phyloP scores from a whole-genome alignment of 2,329 filamentous ascomycete species.

The Trichoderma koningii region DNA sequence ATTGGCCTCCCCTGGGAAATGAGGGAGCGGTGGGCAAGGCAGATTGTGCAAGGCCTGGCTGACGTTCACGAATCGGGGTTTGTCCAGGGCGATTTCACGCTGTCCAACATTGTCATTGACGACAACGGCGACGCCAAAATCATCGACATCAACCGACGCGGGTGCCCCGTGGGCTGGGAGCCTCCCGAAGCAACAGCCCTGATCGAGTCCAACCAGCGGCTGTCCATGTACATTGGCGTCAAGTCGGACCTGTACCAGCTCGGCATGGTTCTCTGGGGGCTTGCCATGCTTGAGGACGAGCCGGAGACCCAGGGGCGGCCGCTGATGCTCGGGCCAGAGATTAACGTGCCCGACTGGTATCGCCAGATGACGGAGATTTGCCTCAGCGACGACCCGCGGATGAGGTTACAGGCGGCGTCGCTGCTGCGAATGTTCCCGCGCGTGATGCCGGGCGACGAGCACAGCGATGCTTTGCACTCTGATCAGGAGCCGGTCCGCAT shows the following conservation, averaged over 20 bases:
- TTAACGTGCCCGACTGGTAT: constrained; percentile 77
- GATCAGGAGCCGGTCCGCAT: constrained; percentile 41
- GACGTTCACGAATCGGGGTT: constrained; percentile 96
- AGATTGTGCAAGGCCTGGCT: constrained; percentile 85
- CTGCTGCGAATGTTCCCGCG: constrained; percentile 70
- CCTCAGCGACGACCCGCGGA: constrained; percentile 71
- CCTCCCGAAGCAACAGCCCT: constrained; percentile 86
- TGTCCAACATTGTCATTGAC: constrained; percentile 96
- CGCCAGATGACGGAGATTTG: constrained; percentile 74
- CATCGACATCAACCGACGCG: constrained; percentile 95
- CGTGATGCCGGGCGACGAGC: constrained; percentile 25
- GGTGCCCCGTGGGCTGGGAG: constrained; percentile 98
- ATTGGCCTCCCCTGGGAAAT: constrained; percentile 66
- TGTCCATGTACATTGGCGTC: constrained; percentile 96
- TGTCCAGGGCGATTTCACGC: constrained; percentile 94
- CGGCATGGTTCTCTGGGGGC: constrained; percentile 94
- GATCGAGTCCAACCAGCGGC: constrained; percentile 83
- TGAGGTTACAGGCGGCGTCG: constrained; percentile 70
- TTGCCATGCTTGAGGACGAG: constrained; percentile 86
- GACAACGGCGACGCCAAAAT: constrained; percentile 83
- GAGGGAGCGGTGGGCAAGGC: constrained; percentile 83
- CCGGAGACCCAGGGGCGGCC: constrained; percentile 79
- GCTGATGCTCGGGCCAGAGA: constrained; percentile 58
- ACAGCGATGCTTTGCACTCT: constrained; percentile 30
- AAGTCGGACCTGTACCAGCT: constrained; percentile 96